phyloP scores from a whole-genome alignment of 768 basidiomycete genomes.

The Podaxis sp. region DNA sequence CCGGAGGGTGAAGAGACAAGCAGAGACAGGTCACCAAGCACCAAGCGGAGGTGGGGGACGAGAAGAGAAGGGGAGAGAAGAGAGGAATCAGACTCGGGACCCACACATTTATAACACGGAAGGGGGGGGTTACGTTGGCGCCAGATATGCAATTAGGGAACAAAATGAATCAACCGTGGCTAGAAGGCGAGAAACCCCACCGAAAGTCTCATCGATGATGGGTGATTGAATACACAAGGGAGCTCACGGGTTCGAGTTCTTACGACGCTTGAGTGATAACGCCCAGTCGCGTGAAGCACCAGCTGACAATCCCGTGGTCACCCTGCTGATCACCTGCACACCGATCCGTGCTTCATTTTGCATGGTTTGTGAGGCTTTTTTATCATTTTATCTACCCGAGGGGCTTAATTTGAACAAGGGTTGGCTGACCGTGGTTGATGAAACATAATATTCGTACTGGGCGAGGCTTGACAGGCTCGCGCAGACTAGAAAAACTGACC shows the following conservation, averaged over 20 bases:
- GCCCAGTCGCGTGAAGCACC: slow-evolving; percentile 10
- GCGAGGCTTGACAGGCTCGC: no score
- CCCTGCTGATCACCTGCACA: slow-evolving; percentile 10
- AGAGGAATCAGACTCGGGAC: slow-evolving; percentile 9
- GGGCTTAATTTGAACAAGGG: background rate
- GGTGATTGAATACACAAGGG: slow-evolving; percentile 2
- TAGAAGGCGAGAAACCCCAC: background rate
- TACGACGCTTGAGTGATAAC: slow-evolving; percentile 8
- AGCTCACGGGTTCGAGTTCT: slow-evolving; percentile 10
- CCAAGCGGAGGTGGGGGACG: slow-evolving; percentile 1
- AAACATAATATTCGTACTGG: no score
- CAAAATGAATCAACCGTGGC: background rate
- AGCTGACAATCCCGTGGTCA: slow-evolving; percentile 11
- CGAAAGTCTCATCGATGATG: slow-evolving; percentile 3
- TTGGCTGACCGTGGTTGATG: background rate
- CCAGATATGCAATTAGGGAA: background rate
- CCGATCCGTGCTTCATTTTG: slow-evolving; percentile 8
- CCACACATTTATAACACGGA: slow-evolving; percentile 22
- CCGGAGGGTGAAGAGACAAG: background rate
- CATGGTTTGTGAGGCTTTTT: background rate
- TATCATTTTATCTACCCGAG: background rate
- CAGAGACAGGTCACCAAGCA: slow-evolving; percentile 7
- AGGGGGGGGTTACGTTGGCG: slow-evolving; percentile 15
- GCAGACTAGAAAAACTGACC: background rate
- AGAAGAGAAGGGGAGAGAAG: slow-evolving; percentile 15